Conservation (phyloP, 495 filamentous ascomycete genomes). For the Pseudomonodictys pantanalensis region DNA sequence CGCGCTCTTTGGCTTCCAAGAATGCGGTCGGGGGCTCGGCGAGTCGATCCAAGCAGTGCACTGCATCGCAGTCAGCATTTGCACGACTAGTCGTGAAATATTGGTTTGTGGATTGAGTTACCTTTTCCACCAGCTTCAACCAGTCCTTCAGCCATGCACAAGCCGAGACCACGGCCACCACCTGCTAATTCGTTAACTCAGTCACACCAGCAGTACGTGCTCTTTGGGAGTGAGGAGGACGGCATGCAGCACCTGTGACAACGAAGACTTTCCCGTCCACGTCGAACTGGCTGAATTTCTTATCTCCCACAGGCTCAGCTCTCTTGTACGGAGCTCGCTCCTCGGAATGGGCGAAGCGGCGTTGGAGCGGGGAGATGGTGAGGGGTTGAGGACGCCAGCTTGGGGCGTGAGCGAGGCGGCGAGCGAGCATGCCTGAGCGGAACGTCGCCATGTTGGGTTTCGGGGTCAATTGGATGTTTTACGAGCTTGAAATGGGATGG, state of each 20-base stretch:
- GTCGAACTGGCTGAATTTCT: constrained; percentile 21
- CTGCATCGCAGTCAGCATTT: constrained; percentile 38
- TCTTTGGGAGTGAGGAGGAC: not conserved
- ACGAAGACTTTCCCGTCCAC: constrained; percentile 24
- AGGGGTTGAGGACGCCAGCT: not conserved
- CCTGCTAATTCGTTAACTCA: constrained; percentile 19
- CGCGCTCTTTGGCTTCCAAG: constrained; percentile 48
- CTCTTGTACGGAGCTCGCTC: constrained; percentile 1
- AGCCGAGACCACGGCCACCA: constrained; percentile 47
- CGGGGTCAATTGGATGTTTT: not conserved
- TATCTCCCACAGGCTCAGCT: not conserved
- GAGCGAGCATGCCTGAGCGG: not conserved
- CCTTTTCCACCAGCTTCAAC: constrained; percentile 66
- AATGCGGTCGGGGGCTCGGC: constrained; percentile 52
- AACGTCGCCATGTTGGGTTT: not conserved
- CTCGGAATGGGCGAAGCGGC: not conserved
- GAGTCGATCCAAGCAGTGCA: constrained; percentile 63
- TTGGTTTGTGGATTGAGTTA: too few relatives aligned
- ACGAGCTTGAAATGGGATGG: not conserved
- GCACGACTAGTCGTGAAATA: not conserved
- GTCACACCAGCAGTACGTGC: not conserved
- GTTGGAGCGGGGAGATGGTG: not conserved
- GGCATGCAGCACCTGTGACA: constrained; percentile 16
- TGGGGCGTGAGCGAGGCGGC: not conserved
- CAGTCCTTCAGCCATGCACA: constrained; percentile 66